Base-by-base conservation (phyloP, 345 rosid genomes). In the Cardiospermum halicacabum region DNA sequence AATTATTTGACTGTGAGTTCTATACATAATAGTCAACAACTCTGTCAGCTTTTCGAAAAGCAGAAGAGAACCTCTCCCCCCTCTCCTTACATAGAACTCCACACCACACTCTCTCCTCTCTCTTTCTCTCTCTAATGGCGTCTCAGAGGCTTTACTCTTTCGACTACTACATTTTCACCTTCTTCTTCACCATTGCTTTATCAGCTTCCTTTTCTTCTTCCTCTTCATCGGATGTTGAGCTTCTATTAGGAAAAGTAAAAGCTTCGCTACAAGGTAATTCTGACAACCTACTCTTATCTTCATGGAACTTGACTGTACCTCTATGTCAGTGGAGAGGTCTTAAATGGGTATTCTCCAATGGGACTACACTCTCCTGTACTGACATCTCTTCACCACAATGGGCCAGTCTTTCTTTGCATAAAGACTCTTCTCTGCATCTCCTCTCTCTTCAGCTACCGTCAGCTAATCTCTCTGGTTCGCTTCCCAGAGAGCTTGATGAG, bases 311-410 rank as follows among this genome's bases (percentile, higher is more conserved):
- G 2, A 78, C 97, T 1, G 82, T 91, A 37, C 96, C 99, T 0
- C 77, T 94, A 7, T 94, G 99, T 65, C 97, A 91, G 75, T 94
- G 99, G 99, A 79, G 96, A 75, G 99, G 97, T 21, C 89, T 94
- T 64, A 85, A 91, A 77, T 94, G 99, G 99, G 91, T 85, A 18
- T 80, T 80, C 81, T 78, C 87, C 70, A 55, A 81, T 70, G 96
- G 93, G 26, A 66, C 81, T 72, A 75, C 84, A 36, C 82, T 82
- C 62, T 67, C 78, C 31, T 94, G 99, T 55, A 58, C 36, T 13
- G 89, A 85, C 67, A 62, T 82, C 63, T 81, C 89, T 62, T 78
- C 89, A 19, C 87, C 88, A 5, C 82, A 85, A 49, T 84, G 91
- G 97, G 64, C 91, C 12, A 88, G 83, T 69, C 53, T 66, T 28